phyloP scores from a whole-genome alignment of 2,329 filamentous ascomycete genomes.

The Mariannaea elegans region DNA sequence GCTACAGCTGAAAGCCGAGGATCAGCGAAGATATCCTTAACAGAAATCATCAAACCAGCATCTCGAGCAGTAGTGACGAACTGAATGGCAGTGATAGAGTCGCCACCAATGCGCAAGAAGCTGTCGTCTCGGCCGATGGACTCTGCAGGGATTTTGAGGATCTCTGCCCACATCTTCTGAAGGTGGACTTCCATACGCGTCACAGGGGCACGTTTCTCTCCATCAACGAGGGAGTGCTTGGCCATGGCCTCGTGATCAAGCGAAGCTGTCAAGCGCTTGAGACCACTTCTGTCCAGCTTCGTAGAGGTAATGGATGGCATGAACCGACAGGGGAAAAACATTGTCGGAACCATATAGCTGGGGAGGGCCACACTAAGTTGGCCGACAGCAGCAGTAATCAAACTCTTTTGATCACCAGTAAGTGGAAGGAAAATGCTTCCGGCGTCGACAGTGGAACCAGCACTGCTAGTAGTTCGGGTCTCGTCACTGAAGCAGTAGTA shows the following conservation, averaged over 20 bases:
- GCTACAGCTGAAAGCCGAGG: neutral
- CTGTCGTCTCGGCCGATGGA: slow-evolving; percentile 27
- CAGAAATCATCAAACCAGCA: slow-evolving; percentile 3
- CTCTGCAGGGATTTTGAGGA: slow-evolving; percentile 37
- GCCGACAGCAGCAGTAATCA: too few species aligned
- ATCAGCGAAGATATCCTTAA: slow-evolving; percentile 19
- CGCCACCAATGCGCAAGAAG: slow-evolving; percentile 23
- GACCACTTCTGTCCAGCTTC: slow-evolving; percentile 28
- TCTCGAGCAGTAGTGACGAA: slow-evolving; percentile 18
- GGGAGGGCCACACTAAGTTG: too few species aligned
- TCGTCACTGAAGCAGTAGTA: neutral
- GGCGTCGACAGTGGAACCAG: neutral
- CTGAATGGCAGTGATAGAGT: slow-evolving; percentile 44
- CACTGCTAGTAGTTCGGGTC: neutral
- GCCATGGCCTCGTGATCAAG: slow-evolving; percentile 14
- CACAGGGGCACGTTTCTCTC: neutral
- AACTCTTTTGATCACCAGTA: neutral
- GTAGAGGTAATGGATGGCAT: too few species aligned
- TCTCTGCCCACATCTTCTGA: slow-evolving; percentile 43
- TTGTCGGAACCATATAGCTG: too few species aligned
- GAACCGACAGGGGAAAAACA: too few species aligned
- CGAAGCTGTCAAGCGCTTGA: slow-evolving; percentile 6
- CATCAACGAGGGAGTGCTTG: neutral
- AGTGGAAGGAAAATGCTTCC: neutral
- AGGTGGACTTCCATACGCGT: slow-evolving; percentile 17